Evolutionary conservation across 495 filamentous ascomycete species (phyloP).

Genomic region (Geopyxis carbonaria): DNA sequence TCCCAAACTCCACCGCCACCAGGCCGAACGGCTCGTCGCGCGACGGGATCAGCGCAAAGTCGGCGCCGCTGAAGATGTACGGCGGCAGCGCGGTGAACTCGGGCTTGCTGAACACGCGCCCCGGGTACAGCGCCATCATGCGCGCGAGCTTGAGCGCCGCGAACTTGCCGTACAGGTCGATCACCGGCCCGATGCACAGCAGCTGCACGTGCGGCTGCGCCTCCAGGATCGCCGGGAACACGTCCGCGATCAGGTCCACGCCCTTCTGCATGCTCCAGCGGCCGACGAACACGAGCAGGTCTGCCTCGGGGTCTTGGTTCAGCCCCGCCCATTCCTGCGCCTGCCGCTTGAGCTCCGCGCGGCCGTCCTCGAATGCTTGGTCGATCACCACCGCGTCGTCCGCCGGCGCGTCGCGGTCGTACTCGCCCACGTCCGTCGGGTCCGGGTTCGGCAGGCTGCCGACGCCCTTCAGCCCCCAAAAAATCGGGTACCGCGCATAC

Average conservation of each 20-base stretch:
- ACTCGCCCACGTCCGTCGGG: slow-evolving; percentile 54
- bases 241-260: slow-evolving; percentile 60
- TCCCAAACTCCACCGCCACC: slow-evolving; percentile 66
- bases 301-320: slow-evolving; percentile 45
- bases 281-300: slow-evolving; percentile 63
- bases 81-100: slow-evolving; percentile 60
- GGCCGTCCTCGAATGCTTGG: slow-evolving; percentile 36
- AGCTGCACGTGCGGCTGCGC: slow-evolving; percentile 48
- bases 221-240: slow-evolving; percentile 56
- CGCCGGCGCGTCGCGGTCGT: slow-evolving; percentile 37
- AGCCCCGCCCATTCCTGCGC: slow-evolving; percentile 66
- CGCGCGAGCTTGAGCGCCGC: slow-evolving; percentile 54
- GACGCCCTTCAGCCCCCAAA: slow-evolving; percentile 57
- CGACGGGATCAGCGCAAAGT: slow-evolving; percentile 64
- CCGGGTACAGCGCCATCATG: slow-evolving; percentile 60
- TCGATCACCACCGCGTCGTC: slow-evolving; percentile 44
- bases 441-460: slow-evolving; percentile 60
- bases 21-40: slow-evolving; percentile 68
- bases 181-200: slow-evolving; percentile 54
- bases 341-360: slow-evolving; percentile 43
- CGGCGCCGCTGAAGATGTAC: slow-evolving; percentile 61
- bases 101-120: slow-evolving; percentile 58
- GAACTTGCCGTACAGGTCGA: slow-evolving; percentile 65
- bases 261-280: slow-evolving; percentile 70
- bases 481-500: slow-evolving; percentile 59